phyloP scores from a whole-genome alignment of 257 asterid genomes.

The Salvia rosmarinus region DNA sequence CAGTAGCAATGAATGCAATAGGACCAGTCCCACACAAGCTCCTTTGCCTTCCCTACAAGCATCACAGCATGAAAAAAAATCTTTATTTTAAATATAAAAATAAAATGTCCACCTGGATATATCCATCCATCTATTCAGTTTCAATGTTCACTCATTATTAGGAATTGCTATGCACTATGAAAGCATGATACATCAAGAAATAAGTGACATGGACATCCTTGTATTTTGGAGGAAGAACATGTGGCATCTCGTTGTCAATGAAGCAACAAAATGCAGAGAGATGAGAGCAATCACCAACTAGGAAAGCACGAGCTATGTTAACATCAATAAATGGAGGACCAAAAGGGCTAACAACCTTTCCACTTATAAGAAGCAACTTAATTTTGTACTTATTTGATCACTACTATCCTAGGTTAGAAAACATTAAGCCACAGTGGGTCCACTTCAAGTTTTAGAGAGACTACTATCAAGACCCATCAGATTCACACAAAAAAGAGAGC shows the following conservation, averaged over 20 bases:
- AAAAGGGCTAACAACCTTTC: not conserved
- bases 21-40: constrained; percentile 84
- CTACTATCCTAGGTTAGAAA: constrained; percentile 2
- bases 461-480: constrained; percentile 28
- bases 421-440: constrained; percentile 14
- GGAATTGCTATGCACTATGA: constrained; percentile 12
- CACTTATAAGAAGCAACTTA: constrained; percentile 12
- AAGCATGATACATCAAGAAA: not conserved
- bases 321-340: not conserved
- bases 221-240: not conserved
- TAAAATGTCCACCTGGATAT: constrained; percentile 9
- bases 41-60: constrained; percentile 58
- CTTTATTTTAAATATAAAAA: not conserved
- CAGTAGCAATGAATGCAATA: constrained; percentile 80
- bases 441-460: constrained; percentile 27
- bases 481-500: not conserved
- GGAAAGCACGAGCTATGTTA: constrained; percentile 13
- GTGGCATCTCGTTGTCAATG: constrained; percentile 11
- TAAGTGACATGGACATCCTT: not conserved
- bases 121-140: not conserved
- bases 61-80: constrained; percentile 32
- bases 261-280: not conserved
- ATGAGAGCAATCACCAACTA: not conserved
- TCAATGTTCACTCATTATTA: not conserved
- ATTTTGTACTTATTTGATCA: not conserved